Evolutionary conservation across 208 protist species (phyloP).

Genomic region (Acanthamoeba healyi): DNA sequence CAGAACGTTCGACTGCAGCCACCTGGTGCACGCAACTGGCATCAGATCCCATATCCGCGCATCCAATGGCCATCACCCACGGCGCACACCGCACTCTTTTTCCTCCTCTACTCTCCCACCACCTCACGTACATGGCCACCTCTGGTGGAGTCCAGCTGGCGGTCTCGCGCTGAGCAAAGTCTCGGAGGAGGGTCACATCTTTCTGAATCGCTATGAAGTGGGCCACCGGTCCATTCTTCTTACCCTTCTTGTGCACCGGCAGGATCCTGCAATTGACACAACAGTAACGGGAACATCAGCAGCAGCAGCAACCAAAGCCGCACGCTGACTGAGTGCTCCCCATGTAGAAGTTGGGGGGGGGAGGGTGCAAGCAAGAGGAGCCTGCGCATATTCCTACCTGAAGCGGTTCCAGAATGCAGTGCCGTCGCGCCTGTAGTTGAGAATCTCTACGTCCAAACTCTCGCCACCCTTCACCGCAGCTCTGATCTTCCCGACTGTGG

Average conservation of each 20-base stretch:
- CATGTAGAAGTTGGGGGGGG: not conserved
- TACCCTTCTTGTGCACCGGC: constrained; percentile 31
- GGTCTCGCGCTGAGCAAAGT: constrained; percentile 2
- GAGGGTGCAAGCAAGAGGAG: no score
- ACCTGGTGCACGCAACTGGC: no score
- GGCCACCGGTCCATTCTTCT: not conserved
- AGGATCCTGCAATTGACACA: not conserved
- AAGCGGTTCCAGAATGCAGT: constrained; percentile 79
- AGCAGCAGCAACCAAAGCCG: no score
- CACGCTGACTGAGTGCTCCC: not conserved
- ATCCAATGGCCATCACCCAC: no score
- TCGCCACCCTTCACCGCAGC: not conserved
- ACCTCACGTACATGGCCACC: constrained; percentile 47
- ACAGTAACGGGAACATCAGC: no score
- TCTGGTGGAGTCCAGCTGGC: constrained; percentile 44
- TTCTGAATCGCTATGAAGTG: constrained; percentile 68
- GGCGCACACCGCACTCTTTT: no score
- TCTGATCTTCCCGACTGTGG: constrained; percentile 35
- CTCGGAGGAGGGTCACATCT: constrained; percentile 67
- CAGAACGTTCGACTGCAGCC: constrained; percentile 27
- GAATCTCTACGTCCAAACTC: constrained; percentile 74
- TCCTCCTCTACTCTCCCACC: no score
- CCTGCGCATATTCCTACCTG: no score
- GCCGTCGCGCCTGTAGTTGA: constrained; percentile 77
- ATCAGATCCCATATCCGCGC: no score